Evolutionary conservation across 2,329 filamentous ascomycete genomes (phyloP).

Genomic region (Alternaria incomplexa): DNA sequence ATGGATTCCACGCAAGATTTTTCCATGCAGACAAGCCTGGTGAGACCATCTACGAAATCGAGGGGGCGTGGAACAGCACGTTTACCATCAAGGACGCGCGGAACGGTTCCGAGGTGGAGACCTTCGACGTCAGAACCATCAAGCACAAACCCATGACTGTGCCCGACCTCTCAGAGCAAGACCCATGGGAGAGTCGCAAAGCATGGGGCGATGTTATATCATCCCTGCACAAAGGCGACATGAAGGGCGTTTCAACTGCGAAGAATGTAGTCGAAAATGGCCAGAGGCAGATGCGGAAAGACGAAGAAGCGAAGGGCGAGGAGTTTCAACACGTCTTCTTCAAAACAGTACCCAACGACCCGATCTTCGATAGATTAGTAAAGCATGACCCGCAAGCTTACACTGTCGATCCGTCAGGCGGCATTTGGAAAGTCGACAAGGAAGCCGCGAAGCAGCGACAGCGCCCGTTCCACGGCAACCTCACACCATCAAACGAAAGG

Average conservation of each 20-base stretch:
- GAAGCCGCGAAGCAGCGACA: conserved; percentile 27
- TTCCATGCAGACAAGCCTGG: conserved; percentile 44
- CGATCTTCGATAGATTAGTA: conserved; percentile 33
- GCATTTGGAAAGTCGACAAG: conserved; percentile 42
- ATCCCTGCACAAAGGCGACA: conserved; percentile 49
- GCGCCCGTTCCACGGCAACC: conserved; percentile 39
- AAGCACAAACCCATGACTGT: conserved; percentile 28
- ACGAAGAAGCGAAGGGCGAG: conserved; percentile 44
- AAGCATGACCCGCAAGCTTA: conserved; percentile 25
- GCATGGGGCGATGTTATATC: conserved; percentile 53
- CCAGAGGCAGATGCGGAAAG: conserved; percentile 51
- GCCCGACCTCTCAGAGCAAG: conserved; percentile 46
- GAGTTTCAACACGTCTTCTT: conserved; percentile 53
- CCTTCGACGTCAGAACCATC: conserved; percentile 38
- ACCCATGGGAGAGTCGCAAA: conserved; percentile 54
- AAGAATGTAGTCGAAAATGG: conserved; percentile 46
- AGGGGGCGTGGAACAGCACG: conserved; percentile 52
- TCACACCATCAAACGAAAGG: conserved; percentile 33
- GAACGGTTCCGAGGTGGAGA: conserved; percentile 45
- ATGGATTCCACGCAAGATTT: conserved; percentile 49
- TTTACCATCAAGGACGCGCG: conserved; percentile 47
- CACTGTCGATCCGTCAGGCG: conserved; percentile 30
- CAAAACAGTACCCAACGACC: conserved; percentile 34
- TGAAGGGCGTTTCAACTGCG: conserved; percentile 44
- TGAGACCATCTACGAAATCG: conserved; percentile 45